Evolutionary conservation across 2,329 filamentous ascomycete species (phyloP), one percentile per base, ranked within the genome.

Genomic region (Colletotrichum echinochloae): DNA sequence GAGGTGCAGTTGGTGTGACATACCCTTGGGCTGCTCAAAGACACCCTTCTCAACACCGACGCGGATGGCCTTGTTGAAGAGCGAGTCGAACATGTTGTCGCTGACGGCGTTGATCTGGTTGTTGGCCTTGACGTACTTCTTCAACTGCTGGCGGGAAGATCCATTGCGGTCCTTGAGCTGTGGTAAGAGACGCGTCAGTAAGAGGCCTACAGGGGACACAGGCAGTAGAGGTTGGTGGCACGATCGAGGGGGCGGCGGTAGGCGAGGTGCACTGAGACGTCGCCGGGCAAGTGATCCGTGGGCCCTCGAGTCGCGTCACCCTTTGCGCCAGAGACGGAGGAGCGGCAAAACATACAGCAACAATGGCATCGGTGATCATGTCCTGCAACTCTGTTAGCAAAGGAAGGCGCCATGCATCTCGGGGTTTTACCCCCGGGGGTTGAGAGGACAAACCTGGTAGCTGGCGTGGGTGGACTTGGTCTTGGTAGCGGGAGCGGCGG

Each of bases 11-110:
- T 2, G 41, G 41, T 26, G 46, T 56, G 39, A 86, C 89, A 75
- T 88, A 94, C 94, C 94, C 90, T 97, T 97, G 78, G 94, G 95
- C 81, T 95, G 94, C 79, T 91, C 88, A 80, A 97, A 97, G 77
- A 93, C 88, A 73, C 93, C 93, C 87, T 92, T 94, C 78, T 97
- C 93, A 76, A 95, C 94, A 81, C 94, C 94, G 71, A 86, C 84
- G 83, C 92, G 90, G 79, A 97, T 87, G 64, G 94, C 93, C 82
- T 92, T 92, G 90, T 96, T 96, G 89, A 97, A 94, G 77, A 94
- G 91, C 72, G 87, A 88, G 78, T 87, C 88, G 82, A 90, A 90
- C 87, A 89, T 89, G 77, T 84, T 84, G 79, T 85, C 84, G 46
- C 76, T 75, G 46, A 79, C 77, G 3, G 54, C 54, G 56, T 77